Base-by-base conservation (phyloP, 495 filamentous ascomycete genomes). In the Xylaria intraflava region DNA sequence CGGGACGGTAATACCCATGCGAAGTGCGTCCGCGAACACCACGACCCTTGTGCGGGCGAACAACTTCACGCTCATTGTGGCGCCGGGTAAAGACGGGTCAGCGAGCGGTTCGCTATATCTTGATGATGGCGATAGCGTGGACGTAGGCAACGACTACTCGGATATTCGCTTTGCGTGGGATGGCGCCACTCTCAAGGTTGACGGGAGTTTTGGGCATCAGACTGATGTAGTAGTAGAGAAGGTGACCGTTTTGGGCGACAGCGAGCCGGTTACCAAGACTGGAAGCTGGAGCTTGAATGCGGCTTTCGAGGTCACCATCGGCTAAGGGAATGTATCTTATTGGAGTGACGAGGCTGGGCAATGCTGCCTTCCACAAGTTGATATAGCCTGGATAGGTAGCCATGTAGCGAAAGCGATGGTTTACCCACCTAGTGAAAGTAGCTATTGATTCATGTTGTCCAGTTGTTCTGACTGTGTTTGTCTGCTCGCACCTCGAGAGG, bases 11-110 rank as follows among this genome's bases (percentile, higher is more conserved):
- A 59, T 91, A 33, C 86, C 88, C 0, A 65, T 83, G 31, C 76
- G 88, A 2, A 65, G 71, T 6, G 69, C 74, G 36, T 78, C 78
- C 46, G 83, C 81, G n/a, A 84, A 82, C 61, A 91, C 88, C 3
- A 90, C 86, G 10, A 70, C 77, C 8, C 79, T 80, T 51, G 66
- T 91, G 22, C 77, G 88, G 10, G 69, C 77, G 59, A 72, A 82
- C 50, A 66, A 82, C 51, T 89, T 90, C 68, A 78, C 83, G 64
- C 67, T 93, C 30, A 51, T 91, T 26, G 70, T 91, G 42, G 84
- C 88, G 1, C 79, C 86, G 0, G 80, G 69, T 9, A 47, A 47
- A 16, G 70, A 72, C 22, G 69, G 71, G 33, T 67, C 57, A 22
- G 72, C 71, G 2, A 45, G 33, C 3, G 72, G 72, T n/a, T 53